phyloP scores from a whole-genome alignment of 1,284 basidiomycete genomes.

The Marasmius tenuissimus region DNA sequence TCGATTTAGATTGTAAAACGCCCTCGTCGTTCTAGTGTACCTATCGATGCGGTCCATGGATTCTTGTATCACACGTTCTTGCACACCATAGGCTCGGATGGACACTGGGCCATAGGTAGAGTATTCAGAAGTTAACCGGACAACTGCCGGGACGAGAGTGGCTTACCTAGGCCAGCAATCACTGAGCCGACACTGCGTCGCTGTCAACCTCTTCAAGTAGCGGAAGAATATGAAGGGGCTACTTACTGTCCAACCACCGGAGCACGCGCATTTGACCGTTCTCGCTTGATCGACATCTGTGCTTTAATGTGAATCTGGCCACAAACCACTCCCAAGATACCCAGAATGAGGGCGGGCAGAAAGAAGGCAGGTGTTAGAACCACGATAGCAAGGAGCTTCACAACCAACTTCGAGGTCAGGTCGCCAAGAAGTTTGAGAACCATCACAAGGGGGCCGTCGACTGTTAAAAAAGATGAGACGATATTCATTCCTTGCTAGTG shows the following conservation, averaged over 20 bases:
- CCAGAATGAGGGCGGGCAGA: slow-evolving; percentile 32
- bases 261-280: slow-evolving; percentile 59
- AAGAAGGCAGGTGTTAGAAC: slow-evolving; percentile 39
- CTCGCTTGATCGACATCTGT: slow-evolving; percentile 61
- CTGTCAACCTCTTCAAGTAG: slow-evolving; percentile 26
- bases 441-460: slow-evolving; percentile 20
- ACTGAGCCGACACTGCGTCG: slow-evolving; percentile 59
- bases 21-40: slow-evolving; percentile 36
- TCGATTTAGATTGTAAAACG: slow-evolving; percentile 48
- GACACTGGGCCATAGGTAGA: slow-evolving; percentile 4
- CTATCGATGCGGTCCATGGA: slow-evolving; percentile 37
- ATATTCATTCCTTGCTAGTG: neutral
- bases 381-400: slow-evolving; percentile 40
- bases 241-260: slow-evolving; percentile 53
- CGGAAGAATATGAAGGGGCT: neutral
- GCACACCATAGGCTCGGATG: slow-evolving; percentile 47
- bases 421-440: slow-evolving; percentile 16
- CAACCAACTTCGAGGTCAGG: slow-evolving; percentile 20
- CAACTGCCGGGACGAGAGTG: neutral
- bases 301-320: slow-evolving; percentile 50
- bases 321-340: slow-evolving; percentile 27
- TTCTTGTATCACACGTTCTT: slow-evolving; percentile 37
- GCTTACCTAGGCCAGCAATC: slow-evolving; percentile 62
- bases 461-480: neutral
- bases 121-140: neutral